Evolutionary conservation across 148 eudicot genomes (phyloP), one percentile per base, ranked within the genome.

Genomic region (Polygonum aviculare): DNA sequence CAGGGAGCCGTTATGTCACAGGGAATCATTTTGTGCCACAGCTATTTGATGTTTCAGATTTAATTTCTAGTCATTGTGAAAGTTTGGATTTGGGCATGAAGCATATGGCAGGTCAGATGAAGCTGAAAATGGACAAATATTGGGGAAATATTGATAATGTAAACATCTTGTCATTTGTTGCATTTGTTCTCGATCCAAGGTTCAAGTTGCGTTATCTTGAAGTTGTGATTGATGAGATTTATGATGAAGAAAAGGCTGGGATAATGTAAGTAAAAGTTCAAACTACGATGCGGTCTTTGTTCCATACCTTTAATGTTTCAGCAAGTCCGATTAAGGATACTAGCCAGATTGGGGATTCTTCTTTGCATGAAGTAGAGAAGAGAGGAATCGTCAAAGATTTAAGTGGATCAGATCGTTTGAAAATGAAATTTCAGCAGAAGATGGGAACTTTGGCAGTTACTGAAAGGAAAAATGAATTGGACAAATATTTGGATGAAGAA

Each of bases 101-200:
- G n/a, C 12, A 44, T 7, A 72, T 72, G 74, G 1, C 48, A 9
- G 12, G 26, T 19, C 8, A 16, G 19, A 62, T 62, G 69, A 62
- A n/a, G 36, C 9, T 19, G 69, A 62, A 62, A 33, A 21, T 19
- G 31, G 69, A 62, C 14, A 62, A 62, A n/a, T 62, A 62, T 62
- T 62, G 69, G 74, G 49, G 50, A 6, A 44, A 39, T 44, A 22
- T 72, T 72, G 48, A 72, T 5, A 72, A 72, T 19, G 47, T 12
- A 15, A 72, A 72, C 19, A 72, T 38, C 19, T 39, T 72, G 18
- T 11, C 41, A 16, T 72, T 36, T 36, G 44, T 72, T 12, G 74
- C 74, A 31, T 1, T 72, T 36, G 41, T 72, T 72, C 21, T 72
- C 15, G 74, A 72, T 33, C 69, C 69, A 12, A 62, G 69, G 19